Evolutionary conservation across 1,284 basidiomycete genomes (phyloP), one percentile per base, ranked within the genome.

Genomic region (Irpex lacteus): DNA sequence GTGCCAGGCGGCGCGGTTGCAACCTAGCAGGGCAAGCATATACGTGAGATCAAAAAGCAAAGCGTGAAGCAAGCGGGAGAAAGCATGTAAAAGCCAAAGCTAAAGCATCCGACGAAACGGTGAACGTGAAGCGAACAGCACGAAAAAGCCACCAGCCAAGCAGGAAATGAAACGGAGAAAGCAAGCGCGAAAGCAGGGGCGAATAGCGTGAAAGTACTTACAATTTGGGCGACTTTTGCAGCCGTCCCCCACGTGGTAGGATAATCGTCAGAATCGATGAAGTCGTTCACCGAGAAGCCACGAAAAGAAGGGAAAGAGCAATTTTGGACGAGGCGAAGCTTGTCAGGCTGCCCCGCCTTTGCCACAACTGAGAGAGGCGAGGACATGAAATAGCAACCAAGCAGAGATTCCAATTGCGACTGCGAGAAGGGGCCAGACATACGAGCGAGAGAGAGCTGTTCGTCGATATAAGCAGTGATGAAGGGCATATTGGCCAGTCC

Each of bases 161-260:
- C n/a, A n/a, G n/a, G n/a, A n/a, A n/a, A n/a, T n/a, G n/a, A n/a
- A n/a, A n/a, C n/a, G 21, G 18, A 13, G 5, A 18, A 37, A 15
- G 19, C 18, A 26, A 7, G 19, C 1, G 21, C 13, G 15, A 6
- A 15, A n/a, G n/a, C n/a, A n/a, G n/a, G n/a, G n/a, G n/a, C n/a
- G n/a, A n/a, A n/a, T n/a, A n/a, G n/a, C n/a, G n/a, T n/a, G 38
- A 26, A 52, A 2, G 50, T n/a, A 76, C 76, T 74, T 60, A 78
- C 77, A 11, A 75, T 65, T 5, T 75, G 69, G 0, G 73, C 73
- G 0, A 77, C 69, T 32, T 68, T 44, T 0, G 73, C 49, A 0
- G 75, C 74, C 0, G 70, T 70, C 0, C 70, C 73, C 66, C 73
- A 77, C 7, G 66, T 57, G 0, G 75, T 77, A 0, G 74, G 76